Evolutionary conservation across 768 basidiomycete species (phyloP).

Genomic region (Boletus rubescentipes): DNA sequence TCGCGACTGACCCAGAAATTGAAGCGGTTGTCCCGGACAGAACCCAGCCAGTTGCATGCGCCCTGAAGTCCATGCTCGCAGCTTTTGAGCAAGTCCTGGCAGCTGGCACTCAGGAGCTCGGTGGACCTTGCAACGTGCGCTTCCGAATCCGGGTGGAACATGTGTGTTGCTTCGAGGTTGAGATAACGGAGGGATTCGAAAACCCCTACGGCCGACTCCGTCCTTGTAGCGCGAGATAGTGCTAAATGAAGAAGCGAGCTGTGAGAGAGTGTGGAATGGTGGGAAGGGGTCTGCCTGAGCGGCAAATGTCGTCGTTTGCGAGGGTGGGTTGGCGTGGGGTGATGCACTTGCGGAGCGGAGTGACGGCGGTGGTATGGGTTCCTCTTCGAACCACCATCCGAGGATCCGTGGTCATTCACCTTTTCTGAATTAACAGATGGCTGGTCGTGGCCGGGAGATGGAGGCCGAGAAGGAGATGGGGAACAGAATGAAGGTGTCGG

Average conservation of each 20-base stretch:
- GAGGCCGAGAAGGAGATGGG: slow-evolving; percentile 31
- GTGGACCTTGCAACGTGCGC: slow-evolving; percentile 43
- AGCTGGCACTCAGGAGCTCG: slow-evolving; percentile 50
- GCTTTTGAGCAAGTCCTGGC: slow-evolving; percentile 48
- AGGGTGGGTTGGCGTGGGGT: neutral
- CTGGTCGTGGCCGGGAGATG: slow-evolving; percentile 25
- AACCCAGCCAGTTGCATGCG: slow-evolving; percentile 52
- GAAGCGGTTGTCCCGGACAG: slow-evolving; percentile 37
- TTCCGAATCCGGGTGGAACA: slow-evolving; percentile 48
- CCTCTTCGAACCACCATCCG: neutral
- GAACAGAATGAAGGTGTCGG: slow-evolving; percentile 36
- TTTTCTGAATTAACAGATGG: neutral
- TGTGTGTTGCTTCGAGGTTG: slow-evolving; percentile 57
- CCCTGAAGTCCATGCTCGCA: slow-evolving; percentile 42
- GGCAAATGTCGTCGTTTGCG: slow-evolving; percentile 7
- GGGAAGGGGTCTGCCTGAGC: slow-evolving; percentile 13
- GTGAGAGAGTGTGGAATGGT: slow-evolving; percentile 34
- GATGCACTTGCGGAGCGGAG: slow-evolving; percentile 7
- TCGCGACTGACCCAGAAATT: slow-evolving; percentile 34
- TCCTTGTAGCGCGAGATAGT: slow-evolving; percentile 29
- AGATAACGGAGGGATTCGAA: slow-evolving; percentile 72
- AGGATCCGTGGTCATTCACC: neutral
- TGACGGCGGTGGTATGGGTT: neutral
- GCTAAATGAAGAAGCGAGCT: slow-evolving; percentile 40
- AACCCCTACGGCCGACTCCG: slow-evolving; percentile 64